phyloP scores from a whole-genome alignment of 2,329 filamentous ascomycete species.

The Claviceps humidiphila region DNA sequence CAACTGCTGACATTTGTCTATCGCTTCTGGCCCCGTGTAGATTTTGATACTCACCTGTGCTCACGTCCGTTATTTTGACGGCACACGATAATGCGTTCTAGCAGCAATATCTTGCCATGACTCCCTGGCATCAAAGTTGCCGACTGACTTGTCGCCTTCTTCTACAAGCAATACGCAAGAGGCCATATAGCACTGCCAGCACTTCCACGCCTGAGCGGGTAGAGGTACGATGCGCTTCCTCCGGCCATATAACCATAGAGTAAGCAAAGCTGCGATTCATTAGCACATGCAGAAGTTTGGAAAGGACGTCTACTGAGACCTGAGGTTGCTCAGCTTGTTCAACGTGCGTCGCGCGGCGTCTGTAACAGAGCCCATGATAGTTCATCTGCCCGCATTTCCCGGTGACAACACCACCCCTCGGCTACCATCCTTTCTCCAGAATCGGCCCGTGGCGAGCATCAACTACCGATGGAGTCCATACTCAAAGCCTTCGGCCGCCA shows the following conservation, averaged over 20 bases:
- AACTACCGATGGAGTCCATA: constrained; percentile 43
- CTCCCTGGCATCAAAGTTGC: neutral
- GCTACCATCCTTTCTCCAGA: constrained; percentile 28
- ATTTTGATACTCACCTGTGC: neutral
- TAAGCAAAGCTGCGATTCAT: constrained; percentile 17
- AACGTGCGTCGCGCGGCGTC: constrained; percentile 26
- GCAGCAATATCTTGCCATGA: neutral
- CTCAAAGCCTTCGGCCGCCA: constrained; percentile 7
- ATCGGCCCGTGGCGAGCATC: constrained; percentile 37
- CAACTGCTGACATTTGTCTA: neutral
- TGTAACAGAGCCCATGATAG: constrained; percentile 28
- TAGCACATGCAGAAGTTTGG: neutral
- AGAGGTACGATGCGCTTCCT: constrained; percentile 33
- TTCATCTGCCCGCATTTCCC: constrained; percentile 42
- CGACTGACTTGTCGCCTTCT: neutral
- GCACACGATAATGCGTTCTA: neutral
- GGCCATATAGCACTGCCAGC: constrained; percentile 9
- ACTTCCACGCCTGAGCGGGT: constrained; percentile 23
- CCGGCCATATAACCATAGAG: constrained; percentile 38
- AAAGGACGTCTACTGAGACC: neutral
- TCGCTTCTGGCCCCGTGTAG: neutral
- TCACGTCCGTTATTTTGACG: neutral
- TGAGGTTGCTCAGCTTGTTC: constrained; percentile 23
- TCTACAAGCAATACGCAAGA: neutral
- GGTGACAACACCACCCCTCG: constrained; percentile 14